These are phyloP conservation scores for Neodidymelliopsis sp. DNA, from an alignment of 2,329 filamentous ascomycete genomes.

Conservation along the genomic window DNA sequence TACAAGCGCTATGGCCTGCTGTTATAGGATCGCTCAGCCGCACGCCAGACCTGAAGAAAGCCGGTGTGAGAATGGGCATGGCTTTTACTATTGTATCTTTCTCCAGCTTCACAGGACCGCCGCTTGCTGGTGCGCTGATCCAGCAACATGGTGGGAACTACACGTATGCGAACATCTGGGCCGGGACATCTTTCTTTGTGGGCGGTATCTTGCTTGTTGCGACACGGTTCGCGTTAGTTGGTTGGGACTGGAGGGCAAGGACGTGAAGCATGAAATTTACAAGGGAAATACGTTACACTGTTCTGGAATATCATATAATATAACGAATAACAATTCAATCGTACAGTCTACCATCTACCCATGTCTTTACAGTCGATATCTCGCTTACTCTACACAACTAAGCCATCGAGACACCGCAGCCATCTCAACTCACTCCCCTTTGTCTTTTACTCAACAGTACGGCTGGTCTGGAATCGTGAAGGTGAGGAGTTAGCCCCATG, in stretches of 20 bases:
- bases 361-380: too few species aligned
- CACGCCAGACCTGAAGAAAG: constrained; percentile 41
- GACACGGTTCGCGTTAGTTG: constrained; percentile 38
- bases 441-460: too few species aligned
- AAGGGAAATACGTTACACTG: background rate
- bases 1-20: constrained; percentile 43
- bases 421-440: too few species aligned
- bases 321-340: too few species aligned
- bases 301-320: background rate
- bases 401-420: too few species aligned
- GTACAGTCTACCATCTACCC: too few species aligned
- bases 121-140: constrained; percentile 46
- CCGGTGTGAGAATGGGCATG: constrained; percentile 48
- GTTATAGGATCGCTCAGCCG: constrained; percentile 43
- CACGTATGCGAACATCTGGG: constrained; percentile 49
- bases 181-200: constrained; percentile 38
- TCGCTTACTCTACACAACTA: too few species aligned
- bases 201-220: constrained; percentile 37
- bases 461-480: too few species aligned
- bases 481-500: too few species aligned
- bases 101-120: constrained; percentile 45
- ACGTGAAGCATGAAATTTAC: constrained; percentile 21
- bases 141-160: constrained; percentile 38
- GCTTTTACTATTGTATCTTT: constrained; percentile 48
- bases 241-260: constrained; percentile 38